Base-by-base conservation (phyloP, 352 stramenopile genomes). In the Phytopythium ostracodes region DNA sequence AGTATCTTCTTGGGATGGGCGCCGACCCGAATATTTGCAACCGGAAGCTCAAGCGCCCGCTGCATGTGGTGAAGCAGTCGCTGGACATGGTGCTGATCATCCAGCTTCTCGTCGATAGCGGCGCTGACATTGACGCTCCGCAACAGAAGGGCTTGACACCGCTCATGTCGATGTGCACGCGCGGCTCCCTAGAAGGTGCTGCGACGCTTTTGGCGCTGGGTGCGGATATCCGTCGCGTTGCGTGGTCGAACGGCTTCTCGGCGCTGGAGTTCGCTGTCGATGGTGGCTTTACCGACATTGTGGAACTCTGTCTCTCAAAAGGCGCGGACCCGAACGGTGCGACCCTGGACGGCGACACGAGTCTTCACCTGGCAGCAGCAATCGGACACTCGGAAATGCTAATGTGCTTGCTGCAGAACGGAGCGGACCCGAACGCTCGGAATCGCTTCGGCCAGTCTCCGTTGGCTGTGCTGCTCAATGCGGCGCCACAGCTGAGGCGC, bases 241-340 rank as follows among this genome's bases (percentile, higher is more conserved):
- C 85, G 25, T 96, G 87, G 87, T 88, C 80, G 18, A 90, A 82
- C 53, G 85, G 87, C 0, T 92, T 76, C 56, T 87, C 84, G 10
- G 73, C 87, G 18, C 59, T 94, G 40, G 69, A 89, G 27, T 89
- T 88, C 67, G 72, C 76, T 11, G 77, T 91, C 0, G 57, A 68
- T 2, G 68, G 66, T 35, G 71, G 66, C 15, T 65, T 72, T 43
- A 56, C 73, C 27, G 66, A 87, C 17, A 63, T 94, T 7, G 84
- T 92, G 2, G 76, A 92, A 29, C 40, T 96, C 22, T 79, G 84
- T 35, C 70, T 94, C 1, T 86, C 74, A 4, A 92, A 88, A 54
- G 76, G 77, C 22, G 70, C 84, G 0, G 67, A 93, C 58, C 79
- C 82, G n/a, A 91, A 92, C 24, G 33, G 72, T 6, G 36, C 65